These are phyloP conservation scores for Eutrema japonicum DNA, from an alignment of 345 rosid genomes.

Conservation along the genomic window DNA sequence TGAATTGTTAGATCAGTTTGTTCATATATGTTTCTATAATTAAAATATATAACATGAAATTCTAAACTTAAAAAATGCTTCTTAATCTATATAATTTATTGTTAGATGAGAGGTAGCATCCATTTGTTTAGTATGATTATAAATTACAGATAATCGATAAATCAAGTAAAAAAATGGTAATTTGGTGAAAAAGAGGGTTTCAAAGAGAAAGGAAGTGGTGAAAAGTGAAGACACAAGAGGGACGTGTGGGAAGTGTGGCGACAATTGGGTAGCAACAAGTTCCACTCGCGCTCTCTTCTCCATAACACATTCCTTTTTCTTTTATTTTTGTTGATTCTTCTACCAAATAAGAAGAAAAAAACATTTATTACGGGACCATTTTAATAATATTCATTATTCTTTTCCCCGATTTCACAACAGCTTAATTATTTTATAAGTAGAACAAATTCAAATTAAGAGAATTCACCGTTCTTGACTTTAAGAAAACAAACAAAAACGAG, in stretches of 20 bases:
- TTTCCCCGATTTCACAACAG: constrained; percentile 28
- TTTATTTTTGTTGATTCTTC: not conserved
- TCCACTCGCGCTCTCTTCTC: constrained; percentile 53
- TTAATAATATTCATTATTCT: constrained; percentile 26
- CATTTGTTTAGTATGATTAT: no score
- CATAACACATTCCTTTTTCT: constrained; percentile 47
- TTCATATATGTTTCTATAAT: no score
- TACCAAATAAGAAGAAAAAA: constrained; percentile 1
- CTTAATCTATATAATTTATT: no score
- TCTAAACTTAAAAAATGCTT: not conserved
- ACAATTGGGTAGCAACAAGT: constrained; percentile 46
- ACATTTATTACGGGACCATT: constrained; percentile 37
- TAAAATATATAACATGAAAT: no score
- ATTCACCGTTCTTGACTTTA: constrained; percentile 16
- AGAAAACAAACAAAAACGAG: not conserved
- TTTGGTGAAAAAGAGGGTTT: not conserved
- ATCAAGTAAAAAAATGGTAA: not conserved
- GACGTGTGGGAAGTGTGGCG: constrained; percentile 62
- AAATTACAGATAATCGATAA: no score
- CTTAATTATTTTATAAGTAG: constrained; percentile 14
- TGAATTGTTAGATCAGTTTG: no score
- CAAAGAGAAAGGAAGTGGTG: constrained; percentile 8
- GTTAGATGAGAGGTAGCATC: no score
- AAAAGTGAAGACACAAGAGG: constrained; percentile 38
- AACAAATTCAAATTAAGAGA: not conserved